Evolutionary conservation across 176 grass and related monocot species (phyloP), one percentile per base, ranked within the genome.

Genomic region (Metroxylon sagu): DNA sequence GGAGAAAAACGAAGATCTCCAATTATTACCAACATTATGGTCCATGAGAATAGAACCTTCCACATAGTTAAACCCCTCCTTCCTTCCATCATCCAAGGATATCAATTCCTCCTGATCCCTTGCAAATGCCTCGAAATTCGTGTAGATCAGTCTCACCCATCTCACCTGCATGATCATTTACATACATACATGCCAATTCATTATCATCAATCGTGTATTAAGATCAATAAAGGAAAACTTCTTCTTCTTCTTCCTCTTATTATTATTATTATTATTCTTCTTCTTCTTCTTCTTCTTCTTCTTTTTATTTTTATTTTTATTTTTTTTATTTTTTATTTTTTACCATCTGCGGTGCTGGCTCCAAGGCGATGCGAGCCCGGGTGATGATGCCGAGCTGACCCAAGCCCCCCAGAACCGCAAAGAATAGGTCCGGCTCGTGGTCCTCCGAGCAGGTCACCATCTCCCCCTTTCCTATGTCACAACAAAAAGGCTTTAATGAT

Each of bases 321-420:
- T n/a, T n/a, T n/a, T n/a, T n/a, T n/a, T n/a, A n/a, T n/a, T n/a
- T n/a, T n/a, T n/a, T n/a, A n/a, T n/a, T n/a, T n/a, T n/a, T n/a
- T 64, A 64, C 61, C 61, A 16, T 64, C 5, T 16, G 5, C 14
- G 70, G 70, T 18, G 70, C 70, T 1, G 59, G 70, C 17, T 54
- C 50, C 3, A 72, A 7, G 18, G 43, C 50, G 49, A 72, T 62
- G 17, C 59, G 49, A 25, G 70, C 70, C 4, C 70, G 17, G 6
- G 70, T 73, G 26, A 73, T 73, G 70, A 73, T 48, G 21, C 70
- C 70, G 3, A 73, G 26, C n/a, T 73, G 70, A 14, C 59, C 70
- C 6, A 73, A 50, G 1, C 70, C 70, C 16, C 70, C 70, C 1
- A 73, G 6, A 31, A 29, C 49, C 21, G 58, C 59, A 31, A 43